Evolutionary conservation across 345 rosid species (phyloP).

Genomic region (Angophora floribunda): DNA sequence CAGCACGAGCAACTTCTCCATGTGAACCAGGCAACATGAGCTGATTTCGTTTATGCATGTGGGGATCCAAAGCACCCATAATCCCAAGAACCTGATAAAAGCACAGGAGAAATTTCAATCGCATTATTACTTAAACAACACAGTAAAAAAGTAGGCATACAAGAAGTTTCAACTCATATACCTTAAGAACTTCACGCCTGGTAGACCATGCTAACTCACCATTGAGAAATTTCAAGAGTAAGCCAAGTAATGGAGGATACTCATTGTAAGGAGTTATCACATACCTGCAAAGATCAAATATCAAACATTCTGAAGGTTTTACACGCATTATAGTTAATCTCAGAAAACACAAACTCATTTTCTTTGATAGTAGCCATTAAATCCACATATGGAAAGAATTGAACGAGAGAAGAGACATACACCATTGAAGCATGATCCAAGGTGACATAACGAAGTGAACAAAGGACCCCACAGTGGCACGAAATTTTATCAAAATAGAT

Average conservation of each 20-base stretch:
- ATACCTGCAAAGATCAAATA: constrained; percentile 38
- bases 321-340: not conserved
- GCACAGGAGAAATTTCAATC: constrained; percentile 12
- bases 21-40: constrained; percentile 67
- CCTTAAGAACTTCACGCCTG: constrained; percentile 98
- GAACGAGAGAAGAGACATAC: not conserved
- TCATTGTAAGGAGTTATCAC: constrained; percentile 93
- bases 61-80: constrained; percentile 99
- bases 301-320: not conserved
- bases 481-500: not conserved
- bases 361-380: not conserved
- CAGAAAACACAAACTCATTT: not conserved
- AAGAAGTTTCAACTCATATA: constrained; percentile 8
- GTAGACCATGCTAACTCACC: constrained; percentile 97
- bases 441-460: not conserved
- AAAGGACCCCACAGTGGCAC: not conserved
- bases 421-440: not conserved
- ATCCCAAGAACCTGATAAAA: constrained; percentile 85
- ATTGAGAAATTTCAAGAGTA: constrained; percentile 91
- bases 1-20: constrained; percentile 82
- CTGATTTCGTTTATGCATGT: constrained; percentile 85
- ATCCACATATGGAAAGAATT: not conserved
- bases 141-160: not conserved
- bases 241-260: constrained; percentile 85
- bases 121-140: not conserved